phyloP scores from a whole-genome alignment of 139 green algal species.

The Closterium sp. region DNA sequence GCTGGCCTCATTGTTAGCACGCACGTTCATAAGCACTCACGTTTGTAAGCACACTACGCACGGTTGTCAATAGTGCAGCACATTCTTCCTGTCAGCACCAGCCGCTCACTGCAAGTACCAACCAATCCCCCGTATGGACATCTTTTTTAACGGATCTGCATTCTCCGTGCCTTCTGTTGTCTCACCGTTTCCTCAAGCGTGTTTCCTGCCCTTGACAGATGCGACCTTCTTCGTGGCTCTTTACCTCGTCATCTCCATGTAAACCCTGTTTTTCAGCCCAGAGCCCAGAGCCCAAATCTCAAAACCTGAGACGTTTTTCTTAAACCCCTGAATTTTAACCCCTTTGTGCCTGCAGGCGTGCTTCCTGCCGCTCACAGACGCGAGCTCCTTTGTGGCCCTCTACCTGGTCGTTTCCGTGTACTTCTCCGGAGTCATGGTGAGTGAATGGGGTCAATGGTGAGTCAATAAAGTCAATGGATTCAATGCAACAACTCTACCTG shows the following conservation, averaged over 20 bases:
- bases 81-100: too few relatives aligned
- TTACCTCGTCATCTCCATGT: conserved; percentile 66
- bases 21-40: too few relatives aligned
- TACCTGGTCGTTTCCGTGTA: conserved; percentile 75
- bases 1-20: conserved; percentile 42
- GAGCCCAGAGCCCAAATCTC: too few relatives aligned
- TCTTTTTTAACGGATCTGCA: too few relatives aligned
- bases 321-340: neutral
- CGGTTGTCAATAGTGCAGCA: too few relatives aligned
- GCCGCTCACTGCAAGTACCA: conserved; percentile 36
- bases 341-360: conserved; percentile 61
- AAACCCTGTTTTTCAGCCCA: too few relatives aligned
- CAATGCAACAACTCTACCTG: too few relatives aligned
- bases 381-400: conserved; percentile 47
- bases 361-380: conserved; percentile 71
- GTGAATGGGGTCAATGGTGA: too few relatives aligned
- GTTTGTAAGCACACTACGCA: neutral
- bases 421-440: conserved; percentile 68
- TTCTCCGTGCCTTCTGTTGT: neutral
- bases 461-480: too few relatives aligned
- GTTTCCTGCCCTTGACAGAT: conserved; percentile 70
- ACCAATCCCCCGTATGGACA: conserved; percentile 77
- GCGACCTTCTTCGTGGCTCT: conserved; percentile 87
- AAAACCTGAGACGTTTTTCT: too few relatives aligned
- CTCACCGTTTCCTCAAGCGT: conserved; percentile 58